phyloP scores from a whole-genome alignment of 1,284 basidiomycete genomes.

The Microbotryum violaceum region DNA sequence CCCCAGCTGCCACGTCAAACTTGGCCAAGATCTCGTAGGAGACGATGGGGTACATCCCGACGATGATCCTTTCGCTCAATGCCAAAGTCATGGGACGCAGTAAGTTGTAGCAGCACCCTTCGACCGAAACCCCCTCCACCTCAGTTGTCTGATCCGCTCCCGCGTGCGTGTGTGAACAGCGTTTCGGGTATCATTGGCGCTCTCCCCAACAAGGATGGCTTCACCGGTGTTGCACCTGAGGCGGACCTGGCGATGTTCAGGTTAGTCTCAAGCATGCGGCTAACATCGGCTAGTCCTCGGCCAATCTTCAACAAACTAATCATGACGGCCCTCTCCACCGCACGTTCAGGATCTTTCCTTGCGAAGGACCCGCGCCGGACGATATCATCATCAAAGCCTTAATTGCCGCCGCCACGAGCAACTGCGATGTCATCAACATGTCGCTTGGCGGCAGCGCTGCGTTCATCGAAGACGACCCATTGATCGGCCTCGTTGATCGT shows the following conservation, averaged over 20 bases:
- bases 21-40: conserved; percentile 51
- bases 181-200: conserved; percentile 31
- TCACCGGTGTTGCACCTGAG: conserved; percentile 27
- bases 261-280: no score
- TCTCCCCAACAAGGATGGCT: conserved; percentile 30
- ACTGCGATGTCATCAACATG: conserved; percentile 22
- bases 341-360: no score
- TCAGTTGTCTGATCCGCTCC: no score
- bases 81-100: no score
- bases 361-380: no score
- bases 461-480: conserved; percentile 11
- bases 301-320: no score
- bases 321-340: no score
- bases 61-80: no score
- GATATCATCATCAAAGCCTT: conserved; percentile 3
- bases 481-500: conserved; percentile 11
- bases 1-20: conserved; percentile 53
- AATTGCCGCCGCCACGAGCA: conserved; percentile 9
- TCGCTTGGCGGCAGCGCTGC: conserved; percentile 17
- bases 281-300: no score
- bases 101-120: no score
- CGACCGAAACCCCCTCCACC: no score
- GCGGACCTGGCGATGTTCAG: conserved; percentile 27
- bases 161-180: not conserved
- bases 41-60: conserved; percentile 6